Conservation (phyloP, 129 eudicot genomes). For the Lactuca saligna region DNA sequence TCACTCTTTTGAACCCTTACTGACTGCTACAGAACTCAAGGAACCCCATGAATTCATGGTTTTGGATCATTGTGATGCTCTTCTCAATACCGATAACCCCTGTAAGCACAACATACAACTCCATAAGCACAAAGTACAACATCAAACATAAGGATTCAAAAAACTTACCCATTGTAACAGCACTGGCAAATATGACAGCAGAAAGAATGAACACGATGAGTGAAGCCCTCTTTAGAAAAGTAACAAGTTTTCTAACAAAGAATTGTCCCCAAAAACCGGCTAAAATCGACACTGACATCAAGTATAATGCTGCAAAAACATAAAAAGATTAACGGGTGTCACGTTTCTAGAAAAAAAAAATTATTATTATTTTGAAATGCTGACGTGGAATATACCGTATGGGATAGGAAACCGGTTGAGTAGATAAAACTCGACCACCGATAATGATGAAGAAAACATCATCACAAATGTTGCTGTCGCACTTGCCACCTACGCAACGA, state of each 20-base stretch:
- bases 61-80: slow-evolving; percentile 72
- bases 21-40: slow-evolving; percentile 77
- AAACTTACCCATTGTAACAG: slow-evolving; percentile 82
- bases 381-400: slow-evolving; percentile 50
- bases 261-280: slow-evolving; percentile 97
- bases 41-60: slow-evolving; percentile 95
- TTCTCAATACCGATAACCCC: slow-evolving; percentile 75
- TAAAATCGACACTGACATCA: slow-evolving; percentile 61
- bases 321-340: slow-evolving; percentile 4
- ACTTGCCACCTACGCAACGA: slow-evolving; percentile 63
- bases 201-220: slow-evolving; percentile 89
- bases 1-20: neutral
- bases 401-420: slow-evolving; percentile 85
- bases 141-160: neutral
- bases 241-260: slow-evolving; percentile 63
- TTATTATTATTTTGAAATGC: neutral
- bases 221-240: slow-evolving; percentile 69
- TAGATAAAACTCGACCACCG: slow-evolving; percentile 94
- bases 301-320: slow-evolving; percentile 69
- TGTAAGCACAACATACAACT: slow-evolving; percentile 23
- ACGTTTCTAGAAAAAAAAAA: neutral
- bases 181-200: slow-evolving; percentile 90
- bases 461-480: slow-evolving; percentile 99
- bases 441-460: slow-evolving; percentile 90
- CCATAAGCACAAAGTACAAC: neutral